These are phyloP conservation scores for Cucumis cinereus DNA, from an alignment of 306 rosid species.

Conservation along the genomic window DNA sequence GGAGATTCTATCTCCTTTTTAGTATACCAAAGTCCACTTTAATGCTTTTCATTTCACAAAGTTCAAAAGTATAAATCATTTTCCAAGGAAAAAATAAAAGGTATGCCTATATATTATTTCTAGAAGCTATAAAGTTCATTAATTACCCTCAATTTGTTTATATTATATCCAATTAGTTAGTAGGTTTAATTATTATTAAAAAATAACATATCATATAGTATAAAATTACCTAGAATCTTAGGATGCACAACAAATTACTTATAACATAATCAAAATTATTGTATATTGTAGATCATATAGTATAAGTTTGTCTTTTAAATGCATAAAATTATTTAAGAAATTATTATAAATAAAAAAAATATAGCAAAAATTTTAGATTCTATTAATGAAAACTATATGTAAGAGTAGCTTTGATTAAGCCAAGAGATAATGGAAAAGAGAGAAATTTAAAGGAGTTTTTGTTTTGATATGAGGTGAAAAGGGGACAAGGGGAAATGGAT, in stretches of 20 bases:
- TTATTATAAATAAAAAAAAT: no score
- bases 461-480: background rate
- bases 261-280: no score
- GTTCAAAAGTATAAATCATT: constrained; percentile 4
- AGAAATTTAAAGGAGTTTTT: background rate
- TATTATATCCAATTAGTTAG: background rate
- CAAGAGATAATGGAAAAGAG: background rate
- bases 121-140: background rate
- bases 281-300: no score
- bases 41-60: background rate
- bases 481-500: background rate
- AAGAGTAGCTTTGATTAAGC: background rate
- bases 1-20: background rate
- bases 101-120: background rate
- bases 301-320: no score
- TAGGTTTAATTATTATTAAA: background rate
- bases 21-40: background rate
- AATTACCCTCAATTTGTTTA: background rate
- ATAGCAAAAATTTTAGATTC: no score
- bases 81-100: background rate
- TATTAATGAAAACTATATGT: no score
- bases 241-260: background rate
- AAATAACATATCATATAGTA: background rate
- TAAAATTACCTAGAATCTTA: background rate
- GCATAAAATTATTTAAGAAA: no score